Evolutionary conservation across 78 protist genomes (phyloP), one percentile per base, ranked within the genome.

Genomic region (Kipferlia bialata): DNA sequence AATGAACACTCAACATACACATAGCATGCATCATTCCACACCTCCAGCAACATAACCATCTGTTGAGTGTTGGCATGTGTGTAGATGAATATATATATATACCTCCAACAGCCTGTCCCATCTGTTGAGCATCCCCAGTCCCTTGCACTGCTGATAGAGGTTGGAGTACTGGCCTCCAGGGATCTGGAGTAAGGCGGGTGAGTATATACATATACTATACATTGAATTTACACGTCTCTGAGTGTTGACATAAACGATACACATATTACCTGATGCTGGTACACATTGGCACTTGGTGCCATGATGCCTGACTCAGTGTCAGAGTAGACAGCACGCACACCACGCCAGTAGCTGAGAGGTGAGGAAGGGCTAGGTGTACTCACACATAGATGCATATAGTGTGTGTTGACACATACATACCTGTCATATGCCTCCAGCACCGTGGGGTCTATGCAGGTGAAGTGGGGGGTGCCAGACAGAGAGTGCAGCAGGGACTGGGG

Each of bases 121-220:
- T 41, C 59, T 64, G 59, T 66, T 74, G 32, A 58, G 41, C 16
- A 85, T 77, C 18, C 89, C 87, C 66, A 87, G 64, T 12, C n/a
- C 37, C 29, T 58, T 0, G 15, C 80, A 48, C 66, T 88, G 93
- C 79, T 73, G 74, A 55, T 63, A 68, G n/a, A 88, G 82, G 83
- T 88, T 88, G 58, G 87, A 73, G 82, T 79, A 85, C 82, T 88
- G 93, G 1, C 93, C 91, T 18, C 93, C 93, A 24, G 93, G 93
- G 26, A 89, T 89, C n/a, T n/a, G n/a, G n/a, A n/a, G n/a, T n/a
- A n/a, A n/a, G n/a, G n/a, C n/a, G n/a, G n/a, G n/a, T n/a, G n/a
- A n/a, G n/a, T n/a, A n/a, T n/a, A n/a, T n/a, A n/a, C n/a, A n/a
- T n/a, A n/a, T n/a, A n/a, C n/a, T n/a, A n/a, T n/a, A n/a, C n/a